Percentiles rank a stretch among this genome's conserved stretches.
These are phyloP conservation scores for Brassica nigra DNA, from an alignment of 345 rosid genomes.

Conservation along the genomic window DNA sequence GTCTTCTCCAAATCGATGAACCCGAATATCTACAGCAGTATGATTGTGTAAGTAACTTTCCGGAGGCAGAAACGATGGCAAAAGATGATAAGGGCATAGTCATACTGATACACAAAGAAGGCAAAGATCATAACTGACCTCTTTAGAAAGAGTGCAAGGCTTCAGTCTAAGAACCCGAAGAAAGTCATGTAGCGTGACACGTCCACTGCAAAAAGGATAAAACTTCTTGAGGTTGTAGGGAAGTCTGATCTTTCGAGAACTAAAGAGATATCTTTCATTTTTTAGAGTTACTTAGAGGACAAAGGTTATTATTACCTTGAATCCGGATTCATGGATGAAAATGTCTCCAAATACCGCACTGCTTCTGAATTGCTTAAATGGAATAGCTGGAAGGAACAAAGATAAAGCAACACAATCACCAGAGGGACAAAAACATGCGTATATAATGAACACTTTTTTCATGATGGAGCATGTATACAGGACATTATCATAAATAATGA, in stretches of 20 bases:
- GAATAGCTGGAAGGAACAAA: constrained; percentile 57
- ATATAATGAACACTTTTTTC: neutral
- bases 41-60: constrained; percentile 20
- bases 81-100: neutral
- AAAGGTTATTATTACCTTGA: constrained; percentile 53
- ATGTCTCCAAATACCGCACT: constrained; percentile 72
- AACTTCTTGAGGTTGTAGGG: neutral
- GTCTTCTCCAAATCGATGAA: constrained; percentile 78
- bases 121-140: constrained; percentile 50
- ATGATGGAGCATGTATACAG: neutral
- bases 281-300: constrained; percentile 14
- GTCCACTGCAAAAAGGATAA: constrained; percentile 61
- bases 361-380: constrained; percentile 81
- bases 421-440: neutral
- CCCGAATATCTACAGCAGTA: constrained; percentile 64
- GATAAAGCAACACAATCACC: constrained; percentile 31
- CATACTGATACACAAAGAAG: neutral
- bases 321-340: constrained; percentile 85
- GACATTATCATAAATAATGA: constrained; percentile 3
- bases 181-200: constrained; percentile 61
- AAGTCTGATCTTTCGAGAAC: constrained; percentile 6
- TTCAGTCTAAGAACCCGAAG: constrained; percentile 59
- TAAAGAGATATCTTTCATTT: neutral
- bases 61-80: neutral
- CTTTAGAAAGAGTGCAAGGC: constrained; percentile 61